These are phyloP conservation scores for Solanum medicagineum DNA, from an alignment of 257 asterid species.

Conservation along the genomic window DNA sequence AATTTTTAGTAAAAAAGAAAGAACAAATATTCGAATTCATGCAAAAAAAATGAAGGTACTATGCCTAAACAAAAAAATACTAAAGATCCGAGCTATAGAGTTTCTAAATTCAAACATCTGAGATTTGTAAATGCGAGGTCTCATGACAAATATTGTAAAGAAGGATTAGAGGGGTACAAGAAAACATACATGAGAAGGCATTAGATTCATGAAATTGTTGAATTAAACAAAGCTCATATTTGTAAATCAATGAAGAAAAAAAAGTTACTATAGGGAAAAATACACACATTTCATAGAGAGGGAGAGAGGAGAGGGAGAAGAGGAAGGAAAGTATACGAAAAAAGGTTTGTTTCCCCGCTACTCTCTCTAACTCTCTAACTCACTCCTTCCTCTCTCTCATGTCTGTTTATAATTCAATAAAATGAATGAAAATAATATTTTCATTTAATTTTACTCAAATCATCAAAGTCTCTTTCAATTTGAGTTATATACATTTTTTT, in stretches of 20 bases:
- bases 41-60: not conserved
- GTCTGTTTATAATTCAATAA: not conserved
- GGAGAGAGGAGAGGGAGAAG: not conserved
- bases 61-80: not conserved
- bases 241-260: not conserved
- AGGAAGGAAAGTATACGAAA: not conserved
- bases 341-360: not conserved
- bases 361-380: not conserved
- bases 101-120: not conserved
- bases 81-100: not conserved
- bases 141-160: not conserved
- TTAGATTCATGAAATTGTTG: not conserved
- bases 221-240: not conserved
- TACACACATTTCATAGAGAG: not conserved
- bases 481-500: not conserved
- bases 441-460: not conserved
- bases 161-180: not conserved
- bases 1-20: not conserved
- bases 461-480: too few species aligned
- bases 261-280: not conserved
- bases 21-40: not conserved
- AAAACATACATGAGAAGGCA: not conserved
- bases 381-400: not conserved
- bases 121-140: not conserved
- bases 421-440: not conserved